Conservation (phyloP, 2,329 filamentous ascomycete genomes). For the Colletotrichum tanaceti region DNA sequence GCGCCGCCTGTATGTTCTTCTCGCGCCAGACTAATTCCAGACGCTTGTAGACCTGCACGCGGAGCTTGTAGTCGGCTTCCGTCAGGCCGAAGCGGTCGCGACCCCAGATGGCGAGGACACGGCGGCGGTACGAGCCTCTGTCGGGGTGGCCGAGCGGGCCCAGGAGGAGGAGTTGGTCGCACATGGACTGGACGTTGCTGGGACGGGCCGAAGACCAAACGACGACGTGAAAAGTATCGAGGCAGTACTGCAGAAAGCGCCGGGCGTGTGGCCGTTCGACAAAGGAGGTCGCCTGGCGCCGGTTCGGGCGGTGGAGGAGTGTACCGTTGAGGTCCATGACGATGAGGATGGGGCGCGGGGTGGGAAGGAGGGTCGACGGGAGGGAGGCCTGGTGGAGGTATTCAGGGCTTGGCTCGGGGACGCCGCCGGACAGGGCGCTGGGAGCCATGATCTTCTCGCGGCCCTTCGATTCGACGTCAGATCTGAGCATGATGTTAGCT, state of each 20-base stretch:
- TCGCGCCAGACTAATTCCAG: slow-evolving; percentile 78
- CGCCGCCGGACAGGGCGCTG: slow-evolving; percentile 62
- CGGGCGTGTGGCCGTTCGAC: slow-evolving; percentile 74
- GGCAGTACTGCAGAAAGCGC: slow-evolving; percentile 78
- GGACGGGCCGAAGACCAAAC: slow-evolving; percentile 91
- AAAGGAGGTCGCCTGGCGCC: slow-evolving; percentile 61
- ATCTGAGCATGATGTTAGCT: slow-evolving; percentile 1
- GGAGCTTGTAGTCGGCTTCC: slow-evolving; percentile 70
- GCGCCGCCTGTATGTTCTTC: slow-evolving; percentile 54
- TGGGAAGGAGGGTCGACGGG: slow-evolving; percentile 53
- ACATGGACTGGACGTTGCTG: slow-evolving; percentile 77
- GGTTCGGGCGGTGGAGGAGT: slow-evolving; percentile 76
- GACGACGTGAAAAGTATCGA: slow-evolving; percentile 81
- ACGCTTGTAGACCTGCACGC: slow-evolving; percentile 91
- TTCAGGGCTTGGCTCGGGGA: slow-evolving; percentile 68
- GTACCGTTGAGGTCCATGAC: slow-evolving; percentile 96
- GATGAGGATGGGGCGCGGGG: slow-evolving; percentile 76
- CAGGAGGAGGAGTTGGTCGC: slow-evolving; percentile 72
- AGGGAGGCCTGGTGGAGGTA: slow-evolving; percentile 70
- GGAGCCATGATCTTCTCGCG: slow-evolving; percentile 43
- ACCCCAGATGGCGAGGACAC: slow-evolving; percentile 79
- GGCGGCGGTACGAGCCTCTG: slow-evolving; percentile 57
- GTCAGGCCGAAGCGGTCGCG: slow-evolving; percentile 81
- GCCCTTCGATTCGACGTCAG: slow-evolving; percentile 2
- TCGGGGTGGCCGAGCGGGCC: slow-evolving; percentile 19